phyloP scores from a whole-genome alignment of 2,329 filamentous ascomycete genomes.

The Xylaria sp. region DNA sequence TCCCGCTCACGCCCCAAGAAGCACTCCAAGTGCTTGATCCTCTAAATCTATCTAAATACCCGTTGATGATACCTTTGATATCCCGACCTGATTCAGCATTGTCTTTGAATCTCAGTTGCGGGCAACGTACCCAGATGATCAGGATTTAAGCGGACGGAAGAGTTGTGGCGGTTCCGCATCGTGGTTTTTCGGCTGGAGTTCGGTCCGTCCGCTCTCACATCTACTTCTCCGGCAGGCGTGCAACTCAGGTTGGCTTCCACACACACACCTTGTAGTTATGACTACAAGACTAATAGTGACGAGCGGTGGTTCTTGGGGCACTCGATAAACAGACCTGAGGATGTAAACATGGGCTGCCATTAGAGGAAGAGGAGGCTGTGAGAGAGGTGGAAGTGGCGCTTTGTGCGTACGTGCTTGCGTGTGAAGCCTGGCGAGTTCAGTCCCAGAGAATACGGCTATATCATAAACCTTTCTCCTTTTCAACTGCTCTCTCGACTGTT shows the following conservation, averaged over 20 bases:
- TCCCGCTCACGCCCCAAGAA: conserved; percentile 74
- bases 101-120: conserved; percentile 47
- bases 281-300: conserved; percentile 48
- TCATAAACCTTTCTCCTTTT: conserved; percentile 62
- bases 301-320: conserved; percentile 44
- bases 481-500: conserved; percentile 54
- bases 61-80: conserved; percentile 49
- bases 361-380: conserved; percentile 43
- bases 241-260: conserved; percentile 47
- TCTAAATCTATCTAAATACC: conserved; percentile 68
- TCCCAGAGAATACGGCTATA: conserved; percentile 56
- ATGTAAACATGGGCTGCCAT: conserved; percentile 45
- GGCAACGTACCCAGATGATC: conserved; percentile 47
- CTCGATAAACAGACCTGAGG: conserved; percentile 42
- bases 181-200: conserved; percentile 52
- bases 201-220: conserved; percentile 49
- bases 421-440: conserved; percentile 53
- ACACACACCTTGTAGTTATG: conserved; percentile 46
- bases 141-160: conserved; percentile 48
- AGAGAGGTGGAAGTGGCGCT: conserved; percentile 40
- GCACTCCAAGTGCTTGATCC: conserved; percentile 79
- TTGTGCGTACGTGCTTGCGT: conserved; percentile 51
- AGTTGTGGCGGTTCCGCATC: conserved; percentile 50
- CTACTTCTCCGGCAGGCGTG: conserved; percentile 47
- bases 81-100: conserved; percentile 48